Evolutionary conservation across 768 basidiomycete genomes (phyloP).

Genomic region (Suillus discolor): DNA sequence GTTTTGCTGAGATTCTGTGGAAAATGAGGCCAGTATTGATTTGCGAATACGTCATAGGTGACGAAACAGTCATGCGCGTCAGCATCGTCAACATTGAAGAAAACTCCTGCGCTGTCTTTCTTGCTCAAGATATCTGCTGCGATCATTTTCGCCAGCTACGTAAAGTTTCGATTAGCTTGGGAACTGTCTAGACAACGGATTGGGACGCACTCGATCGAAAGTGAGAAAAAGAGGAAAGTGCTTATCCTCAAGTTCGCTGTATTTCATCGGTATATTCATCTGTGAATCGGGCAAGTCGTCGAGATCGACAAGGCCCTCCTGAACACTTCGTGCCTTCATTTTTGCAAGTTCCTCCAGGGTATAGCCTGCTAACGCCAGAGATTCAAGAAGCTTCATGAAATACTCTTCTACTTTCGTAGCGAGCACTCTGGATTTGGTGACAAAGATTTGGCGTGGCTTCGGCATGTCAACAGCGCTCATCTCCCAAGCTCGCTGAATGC

Average conservation of each 20-base stretch:
- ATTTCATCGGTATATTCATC: slow-evolving; percentile 42
- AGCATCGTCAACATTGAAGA: slow-evolving; percentile 17
- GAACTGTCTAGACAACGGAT: background rate
- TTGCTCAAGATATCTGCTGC: slow-evolving; percentile 23
- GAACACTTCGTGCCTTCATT: slow-evolving; percentile 22
- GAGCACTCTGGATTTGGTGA: slow-evolving; percentile 68
- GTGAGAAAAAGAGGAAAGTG: slow-evolving; percentile 76
- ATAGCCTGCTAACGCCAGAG: slow-evolving; percentile 40
- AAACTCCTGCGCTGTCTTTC: too few species aligned
- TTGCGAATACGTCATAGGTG: slow-evolving; percentile 49
- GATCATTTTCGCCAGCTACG: slow-evolving; percentile 29
- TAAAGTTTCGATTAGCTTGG: background rate
- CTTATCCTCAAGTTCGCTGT: slow-evolving; percentile 54
- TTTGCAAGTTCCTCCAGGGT: slow-evolving; percentile 41
- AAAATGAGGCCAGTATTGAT: slow-evolving; percentile 62
- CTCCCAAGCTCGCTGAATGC: slow-evolving; percentile 60
- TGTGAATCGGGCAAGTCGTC: slow-evolving; percentile 38
- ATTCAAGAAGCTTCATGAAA: slow-evolving; percentile 52
- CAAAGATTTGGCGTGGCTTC: slow-evolving; percentile 69
- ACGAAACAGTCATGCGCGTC: slow-evolving; percentile 33
- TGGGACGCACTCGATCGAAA: slow-evolving; percentile 52
- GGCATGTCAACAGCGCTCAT: slow-evolving; percentile 33
- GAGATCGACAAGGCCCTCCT: slow-evolving; percentile 35
- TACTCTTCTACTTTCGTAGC: slow-evolving; percentile 69
- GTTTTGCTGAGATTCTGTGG: slow-evolving; percentile 51